Evolutionary conservation across 345 rosid species (phyloP).

Genomic region (Cardamine chenopodiifolia): DNA sequence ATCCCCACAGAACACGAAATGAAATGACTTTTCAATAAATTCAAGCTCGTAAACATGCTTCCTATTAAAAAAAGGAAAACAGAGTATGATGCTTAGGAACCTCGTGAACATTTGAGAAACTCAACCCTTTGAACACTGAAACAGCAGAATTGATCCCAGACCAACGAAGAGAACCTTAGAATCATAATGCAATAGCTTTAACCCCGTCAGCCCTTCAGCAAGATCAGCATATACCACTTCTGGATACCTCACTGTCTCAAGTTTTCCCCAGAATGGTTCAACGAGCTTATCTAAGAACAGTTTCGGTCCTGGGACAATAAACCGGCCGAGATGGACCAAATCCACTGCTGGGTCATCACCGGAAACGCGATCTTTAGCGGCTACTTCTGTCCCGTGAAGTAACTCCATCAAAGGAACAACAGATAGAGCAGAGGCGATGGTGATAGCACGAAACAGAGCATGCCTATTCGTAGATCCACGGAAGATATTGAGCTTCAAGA

Average conservation of each 20-base stretch:
- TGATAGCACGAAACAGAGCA: conserved; percentile 56
- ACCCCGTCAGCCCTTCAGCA: conserved; percentile 52
- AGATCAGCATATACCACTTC: conserved; percentile 49
- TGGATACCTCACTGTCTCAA: conserved; percentile 43
- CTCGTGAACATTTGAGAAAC: conserved; percentile 52
- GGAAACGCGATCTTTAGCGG: conserved; percentile 31
- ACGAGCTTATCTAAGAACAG: conserved; percentile 18
- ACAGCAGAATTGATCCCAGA: conserved; percentile 54
- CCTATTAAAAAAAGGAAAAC: conserved; percentile 56
- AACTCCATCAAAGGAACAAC: conserved; percentile 55
- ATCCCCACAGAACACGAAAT: conserved; percentile 64
- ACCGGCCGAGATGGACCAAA: background rate
- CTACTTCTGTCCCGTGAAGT: conserved; percentile 35
- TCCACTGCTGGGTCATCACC: too few relatives aligned
- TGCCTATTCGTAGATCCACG: conserved; percentile 62
- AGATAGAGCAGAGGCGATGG: conserved; percentile 51
- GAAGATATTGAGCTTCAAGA: conserved; percentile 51
- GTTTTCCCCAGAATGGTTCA: conserved; percentile 49
- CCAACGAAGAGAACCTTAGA: conserved; percentile 69
- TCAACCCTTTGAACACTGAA: conserved; percentile 54
- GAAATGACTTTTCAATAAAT: conserved; percentile 48
- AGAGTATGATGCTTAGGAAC: conserved; percentile 53
- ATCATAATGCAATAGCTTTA: conserved; percentile 49
- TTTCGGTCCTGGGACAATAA: background rate
- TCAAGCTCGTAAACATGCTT: conserved; percentile 55